Base-by-base conservation (phyloP, 495 filamentous ascomycete genomes). In the Penicillium turbatum region DNA sequence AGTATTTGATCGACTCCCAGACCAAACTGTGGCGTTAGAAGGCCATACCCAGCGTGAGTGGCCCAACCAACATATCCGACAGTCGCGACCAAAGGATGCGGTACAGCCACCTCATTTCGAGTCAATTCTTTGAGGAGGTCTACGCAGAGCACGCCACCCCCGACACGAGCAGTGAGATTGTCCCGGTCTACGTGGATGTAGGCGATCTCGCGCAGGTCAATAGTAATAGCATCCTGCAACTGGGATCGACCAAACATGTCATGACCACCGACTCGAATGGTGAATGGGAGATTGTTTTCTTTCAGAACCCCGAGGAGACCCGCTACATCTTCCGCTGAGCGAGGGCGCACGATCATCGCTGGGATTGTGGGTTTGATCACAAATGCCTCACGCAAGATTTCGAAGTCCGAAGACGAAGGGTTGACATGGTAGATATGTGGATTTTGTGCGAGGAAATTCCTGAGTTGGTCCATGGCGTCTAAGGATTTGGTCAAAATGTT, bases 1-100 rank as follows among this genome's bases (percentile, higher is more conserved):
- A 78, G 51, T 29, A 74, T 72, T 38, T 76, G 67, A 45, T 75
- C 72, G 2, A 64, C 60, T 7, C 70, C 70, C 8, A 78, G 45
- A 1, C 73, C 74, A 21, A 60, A 68, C 11, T 62, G 44, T 0
- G 62, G 24, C 13, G 60, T 61, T 17, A 73, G 60, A 11, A 67
- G 51, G 11, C 73, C 71, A 40, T 77, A 75, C 2, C 74, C 73
- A 0, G 73, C 68, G 26, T 68, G 59, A 10, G 55, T 67, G 7
- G 65, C 60, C 72, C 74, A 78, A 1, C 68, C 71, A 34, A 68
- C 57, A 43, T 64, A 70, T 1, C 70, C 74, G 0, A 74, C 64
- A 6, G 48, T 53, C 1, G 59, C 51, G 8, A 56, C 57, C 2
- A 58, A 34, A 10, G 41, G 45, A 24, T 51, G 51, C 7, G 59